A percentile compares a stretch with the other conserved stretches of the same genome.
Evolutionary conservation across 1,284 basidiomycete species (phyloP).

Genomic region (Trametes pubescens): DNA sequence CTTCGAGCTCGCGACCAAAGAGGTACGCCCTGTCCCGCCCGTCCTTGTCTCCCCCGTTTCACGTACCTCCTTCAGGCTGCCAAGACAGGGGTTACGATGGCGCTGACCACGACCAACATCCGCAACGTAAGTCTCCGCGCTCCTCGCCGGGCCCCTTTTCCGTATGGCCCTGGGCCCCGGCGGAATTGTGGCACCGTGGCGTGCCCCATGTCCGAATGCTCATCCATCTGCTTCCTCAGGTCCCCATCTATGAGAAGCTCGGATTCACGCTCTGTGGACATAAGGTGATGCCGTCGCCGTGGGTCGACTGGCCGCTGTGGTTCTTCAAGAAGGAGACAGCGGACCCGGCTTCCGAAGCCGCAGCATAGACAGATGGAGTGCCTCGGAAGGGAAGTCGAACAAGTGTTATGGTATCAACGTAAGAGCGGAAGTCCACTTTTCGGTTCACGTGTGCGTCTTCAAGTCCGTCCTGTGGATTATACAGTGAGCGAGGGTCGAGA

Average conservation of each 20-base stretch:
- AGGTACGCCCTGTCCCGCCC: slow-evolving; percentile 12
- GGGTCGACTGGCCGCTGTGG: slow-evolving; percentile 29
- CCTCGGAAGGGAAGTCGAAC: no score
- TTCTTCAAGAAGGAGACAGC: slow-evolving; percentile 23
- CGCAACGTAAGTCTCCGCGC: slow-evolving; percentile 23
- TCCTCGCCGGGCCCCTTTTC: neutral
- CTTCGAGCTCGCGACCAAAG: slow-evolving; percentile 29
- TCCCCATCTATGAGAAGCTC: slow-evolving; percentile 30
- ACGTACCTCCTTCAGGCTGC: slow-evolving; percentile 10
- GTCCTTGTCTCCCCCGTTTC: neutral
- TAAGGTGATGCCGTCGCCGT: slow-evolving; percentile 24
- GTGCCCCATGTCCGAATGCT: neutral
- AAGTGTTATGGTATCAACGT: neutral
- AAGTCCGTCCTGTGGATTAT: no score
- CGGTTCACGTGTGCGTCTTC: no score
- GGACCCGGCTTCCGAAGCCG: neutral
- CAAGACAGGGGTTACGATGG: slow-evolving; percentile 22
- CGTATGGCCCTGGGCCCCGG: neutral
- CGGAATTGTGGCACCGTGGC: neutral
- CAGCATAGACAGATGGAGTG: neutral
- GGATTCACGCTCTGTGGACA: slow-evolving; percentile 23
- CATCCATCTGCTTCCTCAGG: neutral
- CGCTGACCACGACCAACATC: slow-evolving; percentile 27
- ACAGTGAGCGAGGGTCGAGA: no score
- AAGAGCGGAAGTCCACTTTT: neutral